A percentile compares a stretch with the other conserved stretches of the same genome.
phyloP scores from a whole-genome alignment of 352 stramenopile species.

The Phytopythium vexans region DNA sequence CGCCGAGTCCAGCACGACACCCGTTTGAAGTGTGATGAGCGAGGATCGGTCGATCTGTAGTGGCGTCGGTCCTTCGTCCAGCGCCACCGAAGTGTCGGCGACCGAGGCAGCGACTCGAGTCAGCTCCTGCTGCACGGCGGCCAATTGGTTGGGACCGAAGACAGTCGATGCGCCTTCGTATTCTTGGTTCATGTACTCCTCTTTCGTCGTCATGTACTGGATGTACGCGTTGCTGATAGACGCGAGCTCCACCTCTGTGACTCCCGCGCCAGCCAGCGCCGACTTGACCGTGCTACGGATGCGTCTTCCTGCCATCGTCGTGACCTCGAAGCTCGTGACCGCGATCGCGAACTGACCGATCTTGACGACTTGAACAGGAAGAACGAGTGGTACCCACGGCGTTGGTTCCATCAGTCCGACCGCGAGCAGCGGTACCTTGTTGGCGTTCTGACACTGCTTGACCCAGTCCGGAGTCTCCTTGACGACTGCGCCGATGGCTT shows the following conservation, averaged over 20 bases:
- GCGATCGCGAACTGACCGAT: conserved; percentile 52
- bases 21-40: conserved; percentile 31
- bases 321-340: conserved; percentile 53
- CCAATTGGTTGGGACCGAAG: conserved; percentile 64
- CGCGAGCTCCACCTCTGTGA: conserved; percentile 47
- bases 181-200: conserved; percentile 60
- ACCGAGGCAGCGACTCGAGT: conserved; percentile 31
- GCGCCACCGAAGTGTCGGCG: conserved; percentile 10
- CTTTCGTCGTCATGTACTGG: conserved; percentile 56
- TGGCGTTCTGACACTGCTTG: conserved; percentile 28
- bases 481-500: conserved; percentile 15
- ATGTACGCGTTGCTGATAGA: conserved; percentile 57
- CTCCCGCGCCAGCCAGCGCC: conserved; percentile 15
- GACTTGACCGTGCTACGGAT: conserved; percentile 31
- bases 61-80: conserved; percentile 31
- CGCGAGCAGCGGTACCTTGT: conserved; percentile 39
- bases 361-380: conserved; percentile 52
- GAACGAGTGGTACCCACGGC: conserved; percentile 36
- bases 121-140: conserved; percentile 52
- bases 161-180: conserved; percentile 77
- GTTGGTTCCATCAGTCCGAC: conserved; percentile 36
- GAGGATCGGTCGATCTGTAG: conserved; percentile 30
- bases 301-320: conserved; percentile 54
- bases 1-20: conserved; percentile 30
- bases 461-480: conserved; percentile 35